A percentile compares a stretch with the other conserved stretches of the same genome.
These are phyloP conservation scores for Postia placenta DNA, from an alignment of 768 basidiomycete species.

Conservation along the genomic window DNA sequence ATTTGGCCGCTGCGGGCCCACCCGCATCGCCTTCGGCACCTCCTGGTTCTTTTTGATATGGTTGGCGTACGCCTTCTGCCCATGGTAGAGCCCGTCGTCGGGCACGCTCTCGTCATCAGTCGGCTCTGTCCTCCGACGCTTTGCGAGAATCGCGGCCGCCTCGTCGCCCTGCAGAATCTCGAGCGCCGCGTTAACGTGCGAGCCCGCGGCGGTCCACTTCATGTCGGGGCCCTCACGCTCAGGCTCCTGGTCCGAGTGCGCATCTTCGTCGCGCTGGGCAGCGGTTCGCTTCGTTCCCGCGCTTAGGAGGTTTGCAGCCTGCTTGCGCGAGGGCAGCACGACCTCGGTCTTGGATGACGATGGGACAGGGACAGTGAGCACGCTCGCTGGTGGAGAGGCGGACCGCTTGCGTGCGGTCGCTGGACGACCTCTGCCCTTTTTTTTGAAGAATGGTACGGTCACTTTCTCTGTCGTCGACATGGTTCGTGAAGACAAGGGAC, in stretches of 20 bases:
- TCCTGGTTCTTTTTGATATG: constrained; percentile 82
- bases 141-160: constrained; percentile 69
- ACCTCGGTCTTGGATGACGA: constrained; percentile 60
- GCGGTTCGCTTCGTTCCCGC: constrained; percentile 67
- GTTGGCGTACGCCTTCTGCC: constrained; percentile 73
- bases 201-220: constrained; percentile 73
- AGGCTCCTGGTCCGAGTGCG: constrained; percentile 49
- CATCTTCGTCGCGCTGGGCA: constrained; percentile 41
- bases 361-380: constrained; percentile 24
- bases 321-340: constrained; percentile 69
- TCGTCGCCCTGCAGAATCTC: constrained; percentile 83
- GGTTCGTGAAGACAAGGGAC: no score
- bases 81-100: constrained; percentile 85
- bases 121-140: constrained; percentile 46
- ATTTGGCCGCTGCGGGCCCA: constrained; percentile 68
- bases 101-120: constrained; percentile 55
- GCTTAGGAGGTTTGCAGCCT: constrained; percentile 62
- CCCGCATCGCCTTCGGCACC: constrained; percentile 82
- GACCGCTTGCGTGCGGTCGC: constrained; percentile 73
- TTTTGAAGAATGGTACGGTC: constrained; percentile 86
- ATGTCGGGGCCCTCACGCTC: constrained; percentile 50
- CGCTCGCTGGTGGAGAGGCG: constrained; percentile 43
- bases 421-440: constrained; percentile 75
- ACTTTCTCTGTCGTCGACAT: constrained; percentile 21
- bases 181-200: constrained; percentile 64